Conservation (phyloP, 306 rosid species). For the Begonia masoniana region DNA sequence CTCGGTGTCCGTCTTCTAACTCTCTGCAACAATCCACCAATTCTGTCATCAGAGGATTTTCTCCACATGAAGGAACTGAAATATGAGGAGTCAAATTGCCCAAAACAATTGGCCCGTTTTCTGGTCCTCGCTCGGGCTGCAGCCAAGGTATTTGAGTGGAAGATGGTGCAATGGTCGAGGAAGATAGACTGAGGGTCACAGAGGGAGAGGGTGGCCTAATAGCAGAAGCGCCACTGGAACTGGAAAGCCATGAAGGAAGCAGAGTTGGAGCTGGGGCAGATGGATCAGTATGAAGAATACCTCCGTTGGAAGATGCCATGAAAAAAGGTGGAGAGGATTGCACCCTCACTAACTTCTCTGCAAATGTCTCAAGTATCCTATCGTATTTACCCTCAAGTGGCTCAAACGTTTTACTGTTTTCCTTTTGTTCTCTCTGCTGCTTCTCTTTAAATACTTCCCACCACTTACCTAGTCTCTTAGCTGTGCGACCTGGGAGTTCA, state of each 20-base stretch:
- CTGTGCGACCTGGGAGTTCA: constrained; percentile 77
- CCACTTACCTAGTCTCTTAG: constrained; percentile 89
- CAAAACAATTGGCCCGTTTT: constrained; percentile 32
- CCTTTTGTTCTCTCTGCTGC: constrained; percentile 67
- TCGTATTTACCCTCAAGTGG: constrained; percentile 65
- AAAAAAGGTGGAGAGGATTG: constrained; percentile 32
- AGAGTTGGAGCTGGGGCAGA: constrained; percentile 41
- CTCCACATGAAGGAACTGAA: constrained; percentile 37
- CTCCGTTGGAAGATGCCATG: constrained; percentile 72
- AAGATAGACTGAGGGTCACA: constrained; percentile 68
- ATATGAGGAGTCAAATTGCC: constrained; percentile 43
- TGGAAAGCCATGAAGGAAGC: constrained; percentile 91
- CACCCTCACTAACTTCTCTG: constrained; percentile 44
- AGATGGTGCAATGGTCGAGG: constrained; percentile 57
- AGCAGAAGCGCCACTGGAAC: constrained; percentile 32
- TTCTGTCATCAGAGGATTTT: constrained; percentile 49
- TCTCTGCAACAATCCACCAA: constrained; percentile 74
- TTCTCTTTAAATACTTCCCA: constrained; percentile 91
- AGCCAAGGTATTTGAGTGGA: constrained; percentile 55
- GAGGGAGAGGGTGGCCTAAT: constrained; percentile 75
- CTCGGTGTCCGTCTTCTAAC: constrained; percentile 77
- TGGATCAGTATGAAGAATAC: constrained; percentile 47
- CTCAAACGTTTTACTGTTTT: constrained; percentile 25
- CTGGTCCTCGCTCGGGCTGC: constrained; percentile 64
- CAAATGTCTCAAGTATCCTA: constrained; percentile 59